These are phyloP conservation scores for Escallonia rubra DNA, from an alignment of 129 eudicot species.

Conservation along the genomic window DNA sequence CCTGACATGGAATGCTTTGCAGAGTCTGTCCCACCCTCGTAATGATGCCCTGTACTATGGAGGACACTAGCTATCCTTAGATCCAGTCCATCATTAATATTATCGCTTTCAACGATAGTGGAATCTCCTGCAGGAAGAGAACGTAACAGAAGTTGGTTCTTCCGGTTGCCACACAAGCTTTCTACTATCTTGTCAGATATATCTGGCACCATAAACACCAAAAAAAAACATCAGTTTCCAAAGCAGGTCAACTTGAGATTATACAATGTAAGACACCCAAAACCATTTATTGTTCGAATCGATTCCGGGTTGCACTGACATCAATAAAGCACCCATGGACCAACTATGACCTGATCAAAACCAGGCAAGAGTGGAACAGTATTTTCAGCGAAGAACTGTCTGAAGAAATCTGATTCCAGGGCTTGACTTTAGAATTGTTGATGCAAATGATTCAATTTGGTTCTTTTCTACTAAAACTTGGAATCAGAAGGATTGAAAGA, in stretches of 20 bases:
- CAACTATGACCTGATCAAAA: too few species aligned
- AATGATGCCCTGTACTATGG: constrained; percentile 88
- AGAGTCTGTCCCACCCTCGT: constrained; percentile 67
- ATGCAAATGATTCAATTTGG: too few species aligned
- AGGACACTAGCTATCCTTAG: constrained; percentile 81
- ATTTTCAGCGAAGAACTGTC: too few species aligned
- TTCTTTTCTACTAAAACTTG: too few species aligned
- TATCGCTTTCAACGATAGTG: constrained; percentile 44
- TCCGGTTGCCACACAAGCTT: constrained; percentile 72
- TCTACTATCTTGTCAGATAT: constrained; percentile 87
- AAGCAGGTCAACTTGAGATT: background rate
- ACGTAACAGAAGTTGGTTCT: constrained; percentile 48
- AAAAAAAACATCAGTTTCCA: background rate
- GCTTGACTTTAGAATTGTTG: too few species aligned
- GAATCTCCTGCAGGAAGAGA: constrained; percentile 58
- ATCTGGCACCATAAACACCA: constrained; percentile 31
- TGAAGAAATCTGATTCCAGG: too few species aligned
- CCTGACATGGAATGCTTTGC: constrained; percentile 34
- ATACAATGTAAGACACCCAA: too few species aligned
- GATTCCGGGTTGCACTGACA: too few species aligned
- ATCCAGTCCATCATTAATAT: constrained; percentile 68
- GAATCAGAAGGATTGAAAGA: too few species aligned
- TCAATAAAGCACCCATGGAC: too few species aligned
- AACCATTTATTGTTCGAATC: too few species aligned
- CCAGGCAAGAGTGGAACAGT: too few species aligned